A percentile compares a stretch with the other conserved stretches of the same genome.
These are phyloP conservation scores for Populus ilicifolia DNA, from an alignment of 345 rosid genomes.

Conservation along the genomic window DNA sequence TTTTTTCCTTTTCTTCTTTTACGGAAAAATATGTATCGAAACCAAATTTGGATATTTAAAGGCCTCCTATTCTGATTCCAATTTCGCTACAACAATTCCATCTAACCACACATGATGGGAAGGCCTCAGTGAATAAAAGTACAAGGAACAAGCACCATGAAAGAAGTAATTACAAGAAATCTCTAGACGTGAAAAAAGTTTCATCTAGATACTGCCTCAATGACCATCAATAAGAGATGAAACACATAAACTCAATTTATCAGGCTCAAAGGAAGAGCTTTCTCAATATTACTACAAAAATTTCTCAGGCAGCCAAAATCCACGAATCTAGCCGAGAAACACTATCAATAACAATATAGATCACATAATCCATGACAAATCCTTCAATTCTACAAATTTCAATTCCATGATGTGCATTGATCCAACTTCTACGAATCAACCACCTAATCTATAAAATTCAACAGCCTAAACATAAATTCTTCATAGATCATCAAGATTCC, in stretches of 20 bases:
- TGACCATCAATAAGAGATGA: constrained; percentile 4
- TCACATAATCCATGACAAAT: background rate
- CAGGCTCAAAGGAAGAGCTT: background rate
- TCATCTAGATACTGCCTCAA: background rate
- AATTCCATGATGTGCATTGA: background rate
- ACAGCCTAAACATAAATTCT: background rate
- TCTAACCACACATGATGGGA: background rate
- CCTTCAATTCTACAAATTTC: background rate
- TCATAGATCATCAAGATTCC: background rate
- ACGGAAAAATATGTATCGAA: background rate
- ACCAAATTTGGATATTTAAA: background rate
- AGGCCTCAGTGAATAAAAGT: background rate
- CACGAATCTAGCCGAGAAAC: background rate
- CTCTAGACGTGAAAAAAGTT: background rate
- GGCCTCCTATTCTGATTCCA: background rate
- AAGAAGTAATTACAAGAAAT: background rate
- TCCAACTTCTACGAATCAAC: background rate
- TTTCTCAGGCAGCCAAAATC: background rate
- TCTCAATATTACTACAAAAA: background rate
- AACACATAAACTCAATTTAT: background rate
- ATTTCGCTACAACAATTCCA: background rate
- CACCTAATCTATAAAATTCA: constrained; percentile 3
- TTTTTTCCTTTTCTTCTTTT: background rate
- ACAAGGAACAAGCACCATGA: background rate
- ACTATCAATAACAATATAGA: background rate